Percentiles rank a stretch among this genome's conserved stretches.
These are phyloP conservation scores for Backusella sp. DNA, from an alignment of 192 early-diverging fungal species.

Conservation along the genomic window DNA sequence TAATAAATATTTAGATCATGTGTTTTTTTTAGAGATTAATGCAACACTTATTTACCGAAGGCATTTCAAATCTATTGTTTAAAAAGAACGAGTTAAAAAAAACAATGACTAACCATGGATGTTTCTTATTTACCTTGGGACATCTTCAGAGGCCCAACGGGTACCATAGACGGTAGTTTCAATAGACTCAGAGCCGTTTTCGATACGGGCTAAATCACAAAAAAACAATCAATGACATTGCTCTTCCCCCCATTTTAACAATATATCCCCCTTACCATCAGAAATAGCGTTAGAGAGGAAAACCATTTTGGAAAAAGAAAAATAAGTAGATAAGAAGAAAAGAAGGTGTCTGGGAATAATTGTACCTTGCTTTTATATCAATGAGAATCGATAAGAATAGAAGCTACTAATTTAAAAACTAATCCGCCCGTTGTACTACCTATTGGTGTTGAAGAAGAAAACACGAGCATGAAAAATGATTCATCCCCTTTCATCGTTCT, in stretches of 20 bases:
- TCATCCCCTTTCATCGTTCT: background rate
- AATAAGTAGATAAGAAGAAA: background rate
- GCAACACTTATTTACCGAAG: conserved; percentile 15
- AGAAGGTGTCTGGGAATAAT: background rate
- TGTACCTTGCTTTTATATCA: background rate
- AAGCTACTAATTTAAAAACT: background rate
- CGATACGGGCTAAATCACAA: background rate
- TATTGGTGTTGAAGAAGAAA: background rate
- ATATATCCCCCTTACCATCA: background rate
- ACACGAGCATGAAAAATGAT: background rate
- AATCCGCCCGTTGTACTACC: background rate
- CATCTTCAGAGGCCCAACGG: conserved; percentile 26
- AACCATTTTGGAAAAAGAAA: background rate
- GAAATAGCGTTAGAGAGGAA: conserved; percentile 18
- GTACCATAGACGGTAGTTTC: conserved; percentile 23
- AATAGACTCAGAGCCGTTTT: background rate
- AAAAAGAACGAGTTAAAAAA: background rate
- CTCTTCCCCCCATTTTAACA: background rate
- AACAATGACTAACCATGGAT: background rate
- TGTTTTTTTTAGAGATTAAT: background rate
- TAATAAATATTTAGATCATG: background rate
- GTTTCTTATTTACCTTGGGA: conserved; percentile 15
- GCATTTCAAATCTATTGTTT: conserved; percentile 18
- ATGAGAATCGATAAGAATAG: background rate
- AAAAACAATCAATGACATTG: background rate